A percentile compares a stretch with the other conserved stretches of the same genome.
Evolutionary conservation across 192 early-diverging fungal genomes (phyloP).

Genomic region (Thamnidium elegans): DNA sequence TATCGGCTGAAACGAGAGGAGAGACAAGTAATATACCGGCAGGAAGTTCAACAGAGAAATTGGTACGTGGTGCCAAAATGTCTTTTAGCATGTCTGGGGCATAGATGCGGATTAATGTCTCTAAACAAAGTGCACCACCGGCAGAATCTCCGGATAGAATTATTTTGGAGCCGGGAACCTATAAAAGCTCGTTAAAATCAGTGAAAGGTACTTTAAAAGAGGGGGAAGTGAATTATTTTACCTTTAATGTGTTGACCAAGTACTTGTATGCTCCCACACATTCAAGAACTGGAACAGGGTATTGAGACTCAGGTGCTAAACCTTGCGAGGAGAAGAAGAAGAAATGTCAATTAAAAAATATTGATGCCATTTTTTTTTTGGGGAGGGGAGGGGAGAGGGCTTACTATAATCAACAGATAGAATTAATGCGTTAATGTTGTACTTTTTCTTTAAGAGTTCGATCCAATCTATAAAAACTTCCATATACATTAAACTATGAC

Average conservation of each 20-base stretch:
- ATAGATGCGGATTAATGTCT: constrained; percentile 20
- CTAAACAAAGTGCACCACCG: constrained; percentile 25
- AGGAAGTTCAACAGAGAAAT: constrained; percentile 8
- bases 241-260: constrained; percentile 16
- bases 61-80: constrained; percentile 1
- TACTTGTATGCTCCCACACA: constrained; percentile 25
- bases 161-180: constrained; percentile 20
- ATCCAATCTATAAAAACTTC: constrained; percentile 27
- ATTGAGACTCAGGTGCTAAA: constrained; percentile 25
- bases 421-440: constrained; percentile 28
- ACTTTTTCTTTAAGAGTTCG: constrained; percentile 21
- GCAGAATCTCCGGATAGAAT: constrained; percentile 28
- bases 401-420: constrained; percentile 34
- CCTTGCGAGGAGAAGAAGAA: neutral
- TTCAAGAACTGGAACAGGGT: constrained; percentile 26
- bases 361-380: neutral
- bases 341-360: neutral
- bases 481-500: constrained; percentile 32
- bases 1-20: constrained; percentile 25
- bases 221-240: neutral
- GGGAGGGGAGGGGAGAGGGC: too few species aligned
- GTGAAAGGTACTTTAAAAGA: too few species aligned
- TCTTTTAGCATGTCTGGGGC: constrained; percentile 15
- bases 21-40: constrained; percentile 27
- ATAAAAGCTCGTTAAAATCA: neutral